These are phyloP conservation scores for Penicillium riverlandense DNA, from an alignment of 495 filamentous ascomycete species.

Conservation along the genomic window DNA sequence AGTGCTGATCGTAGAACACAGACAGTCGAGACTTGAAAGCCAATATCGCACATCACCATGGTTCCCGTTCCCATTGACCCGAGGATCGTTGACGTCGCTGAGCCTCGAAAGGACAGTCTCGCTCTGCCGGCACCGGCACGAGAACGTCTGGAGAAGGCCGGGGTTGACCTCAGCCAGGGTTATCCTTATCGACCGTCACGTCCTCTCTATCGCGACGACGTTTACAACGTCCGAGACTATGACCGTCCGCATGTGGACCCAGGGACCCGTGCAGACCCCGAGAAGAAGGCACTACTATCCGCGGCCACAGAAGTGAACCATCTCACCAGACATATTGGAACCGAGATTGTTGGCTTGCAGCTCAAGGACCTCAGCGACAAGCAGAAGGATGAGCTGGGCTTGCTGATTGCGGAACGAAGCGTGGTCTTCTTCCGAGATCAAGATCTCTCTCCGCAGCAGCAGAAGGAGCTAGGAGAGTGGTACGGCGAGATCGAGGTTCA, in stretches of 20 bases:
- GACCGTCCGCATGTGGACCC: constrained; percentile 54
- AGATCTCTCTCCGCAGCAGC: constrained; percentile 61
- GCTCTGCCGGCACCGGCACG: constrained; percentile 46
- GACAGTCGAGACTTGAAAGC: not conserved
- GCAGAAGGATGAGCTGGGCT: constrained; percentile 64
- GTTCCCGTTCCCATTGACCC: constrained; percentile 48
- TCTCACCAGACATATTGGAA: constrained; percentile 61
- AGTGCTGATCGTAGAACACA: not conserved
- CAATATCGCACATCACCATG: constrained; percentile 13
- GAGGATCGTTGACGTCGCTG: constrained; percentile 50
- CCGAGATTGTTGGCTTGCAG: constrained; percentile 63
- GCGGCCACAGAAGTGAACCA: constrained; percentile 61
- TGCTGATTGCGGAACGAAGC: constrained; percentile 64
- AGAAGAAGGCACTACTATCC: constrained; percentile 55
- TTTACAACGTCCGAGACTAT: constrained; percentile 52
- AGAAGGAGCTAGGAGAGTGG: constrained; percentile 57
- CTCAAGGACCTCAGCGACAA: constrained; percentile 60
- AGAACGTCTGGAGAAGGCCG: constrained; percentile 53
- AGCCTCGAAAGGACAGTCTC: constrained; percentile 56
- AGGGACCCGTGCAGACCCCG: constrained; percentile 57
- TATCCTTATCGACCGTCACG: constrained; percentile 61
- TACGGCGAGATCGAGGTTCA: constrained; percentile 64
- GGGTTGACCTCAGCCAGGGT: constrained; percentile 55
- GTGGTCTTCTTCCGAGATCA: constrained; percentile 74
- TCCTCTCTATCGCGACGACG: constrained; percentile 61